Evolutionary conservation across 2,329 filamentous ascomycete species (phyloP).

Genomic region (Aspergillus fischeri): DNA sequence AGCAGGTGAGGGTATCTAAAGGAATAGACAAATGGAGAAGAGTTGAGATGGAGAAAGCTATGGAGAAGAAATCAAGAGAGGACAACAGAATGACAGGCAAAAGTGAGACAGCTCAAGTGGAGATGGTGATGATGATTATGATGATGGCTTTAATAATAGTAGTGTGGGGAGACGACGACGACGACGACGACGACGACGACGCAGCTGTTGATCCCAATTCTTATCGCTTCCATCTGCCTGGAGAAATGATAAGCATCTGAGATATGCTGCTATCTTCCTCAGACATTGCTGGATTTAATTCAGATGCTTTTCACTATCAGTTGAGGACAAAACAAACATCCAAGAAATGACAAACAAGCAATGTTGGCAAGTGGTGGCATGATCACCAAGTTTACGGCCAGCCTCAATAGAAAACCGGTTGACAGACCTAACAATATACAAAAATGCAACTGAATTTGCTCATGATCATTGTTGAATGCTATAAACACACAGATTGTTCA

Average conservation of each 20-base stretch:
- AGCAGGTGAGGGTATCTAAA: neutral
- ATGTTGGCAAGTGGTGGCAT: no score
- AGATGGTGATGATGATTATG: neutral
- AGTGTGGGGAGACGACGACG: neutral
- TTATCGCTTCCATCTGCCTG: neutral
- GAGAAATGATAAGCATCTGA: neutral
- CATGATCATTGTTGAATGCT: no score
- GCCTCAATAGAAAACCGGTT: no score
- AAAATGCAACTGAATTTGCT: neutral
- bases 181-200: neutral
- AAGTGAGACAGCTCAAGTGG: neutral
- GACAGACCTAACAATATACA: neutral
- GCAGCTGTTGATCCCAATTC: neutral
- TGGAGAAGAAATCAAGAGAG: neutral
- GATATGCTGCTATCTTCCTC: neutral
- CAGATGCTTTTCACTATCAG: no score
- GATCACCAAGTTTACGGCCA: no score
- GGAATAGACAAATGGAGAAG: neutral
- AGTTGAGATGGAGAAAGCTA: neutral
- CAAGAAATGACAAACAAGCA: no score
- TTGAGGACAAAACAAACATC: no score
- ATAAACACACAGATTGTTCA: neutral
- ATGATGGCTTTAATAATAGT: no score
- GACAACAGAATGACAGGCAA: neutral
- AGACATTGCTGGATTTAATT: no score